phyloP scores from a whole-genome alignment of 345 rosid genomes.

The Hibiscus tridactylites region DNA sequence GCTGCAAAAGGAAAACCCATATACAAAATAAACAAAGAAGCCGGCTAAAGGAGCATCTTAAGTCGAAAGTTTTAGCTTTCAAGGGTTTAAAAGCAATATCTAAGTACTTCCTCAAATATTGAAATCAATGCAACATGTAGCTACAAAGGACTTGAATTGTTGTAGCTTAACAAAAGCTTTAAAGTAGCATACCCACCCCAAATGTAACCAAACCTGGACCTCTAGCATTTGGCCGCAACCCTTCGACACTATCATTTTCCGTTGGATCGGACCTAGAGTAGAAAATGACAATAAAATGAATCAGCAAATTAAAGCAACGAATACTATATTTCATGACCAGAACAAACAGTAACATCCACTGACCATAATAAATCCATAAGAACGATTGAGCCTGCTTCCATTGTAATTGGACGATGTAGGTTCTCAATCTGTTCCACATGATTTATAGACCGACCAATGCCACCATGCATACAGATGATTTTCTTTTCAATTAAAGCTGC shows the following conservation, averaged over 20 bases:
- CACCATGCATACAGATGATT: not conserved
- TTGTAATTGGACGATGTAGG: constrained; percentile 87
- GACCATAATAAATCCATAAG: constrained; percentile 95
- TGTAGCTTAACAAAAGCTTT: not conserved
- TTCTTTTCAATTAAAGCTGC: too few relatives aligned
- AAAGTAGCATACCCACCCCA: constrained; percentile 57
- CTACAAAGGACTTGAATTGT: not conserved
- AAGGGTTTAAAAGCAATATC: too few relatives aligned
- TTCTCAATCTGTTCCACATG: not conserved
- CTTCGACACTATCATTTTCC: constrained; percentile 98
- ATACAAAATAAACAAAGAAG: constrained; percentile 5
- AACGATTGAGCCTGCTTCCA: constrained; percentile 96
- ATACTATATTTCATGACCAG: not conserved
- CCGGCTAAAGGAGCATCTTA: not conserved
- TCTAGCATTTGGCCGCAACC: constrained; percentile 95
- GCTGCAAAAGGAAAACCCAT: constrained; percentile 41
- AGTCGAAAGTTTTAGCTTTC: not conserved
- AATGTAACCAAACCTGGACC: constrained; percentile 98
- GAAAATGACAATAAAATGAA: constrained; percentile 11
- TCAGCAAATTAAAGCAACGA: constrained; percentile 9
- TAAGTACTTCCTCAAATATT: not conserved
- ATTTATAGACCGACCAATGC: not conserved
- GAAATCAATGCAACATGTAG: not conserved
- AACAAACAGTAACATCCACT: constrained; percentile 24
- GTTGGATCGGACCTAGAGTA: constrained; percentile 93